Evolutionary conservation across 352 stramenopile species (phyloP), one percentile per base, ranked within the genome.

Genomic region (Phytopythium boreale): DNA sequence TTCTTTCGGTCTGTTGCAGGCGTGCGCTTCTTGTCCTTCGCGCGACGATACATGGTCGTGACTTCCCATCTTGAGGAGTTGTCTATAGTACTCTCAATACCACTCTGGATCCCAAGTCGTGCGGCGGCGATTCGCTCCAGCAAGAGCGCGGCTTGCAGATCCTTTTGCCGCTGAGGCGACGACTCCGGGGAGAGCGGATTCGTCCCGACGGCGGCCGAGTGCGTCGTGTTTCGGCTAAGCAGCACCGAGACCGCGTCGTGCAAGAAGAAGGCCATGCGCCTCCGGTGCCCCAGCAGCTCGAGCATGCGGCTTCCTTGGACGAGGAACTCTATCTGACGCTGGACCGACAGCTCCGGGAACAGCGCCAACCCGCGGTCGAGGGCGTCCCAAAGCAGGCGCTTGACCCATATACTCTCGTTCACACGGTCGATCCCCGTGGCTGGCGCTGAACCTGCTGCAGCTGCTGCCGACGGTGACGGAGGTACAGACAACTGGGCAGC

Each of bases 181-280:
- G 44, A 22, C 43, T 53, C 26, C 29, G 56, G 56, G 0, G 56
- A 62, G 39, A 62, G n/a, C 27, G n/a, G 56, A 14, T 26, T 46
- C 4, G 52, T 17, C 1, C 68, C 63, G 22, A 72, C 49, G 2
- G 47, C 3, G 36, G 20, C 15, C 22, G 57, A 47, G 57, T 59
- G 43, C 26, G 61, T 58, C 2, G 66, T 43, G 46, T 77, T 81
- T 12, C 74, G 76, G 7, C 44, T 63, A 14, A 85, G 55, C 47
- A 92, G 63, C 7, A 90, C 62, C 22, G 71, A 74, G 7, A 68
- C 77, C 1, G 83, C 83, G 71, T 95, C 87, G 29, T 93, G 83
- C 10, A 95, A 72, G 56, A 89, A 84, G 22, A 95, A 67, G 7
- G 79, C 79, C 68, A 90, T 87, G 50, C 78, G 80, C 15, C 80